Percentiles rank a stretch among this genome's conserved stretches.
Conservation (phyloP, 1,284 basidiomycete genomes). For the Fomes fomentarius region DNA sequence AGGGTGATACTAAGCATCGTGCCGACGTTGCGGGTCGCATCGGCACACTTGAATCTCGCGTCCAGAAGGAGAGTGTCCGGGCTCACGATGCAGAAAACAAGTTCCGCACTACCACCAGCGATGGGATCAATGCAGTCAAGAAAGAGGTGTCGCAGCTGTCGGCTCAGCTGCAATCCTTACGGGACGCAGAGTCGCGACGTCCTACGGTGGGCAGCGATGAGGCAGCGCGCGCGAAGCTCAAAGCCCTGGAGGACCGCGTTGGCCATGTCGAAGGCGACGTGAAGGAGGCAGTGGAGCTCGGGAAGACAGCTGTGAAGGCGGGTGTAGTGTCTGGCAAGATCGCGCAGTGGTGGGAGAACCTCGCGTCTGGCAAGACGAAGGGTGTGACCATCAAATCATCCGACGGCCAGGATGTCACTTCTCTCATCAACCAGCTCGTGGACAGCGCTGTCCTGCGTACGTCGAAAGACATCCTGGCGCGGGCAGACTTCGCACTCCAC, state of each 20-base stretch:
- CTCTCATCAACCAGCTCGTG: conserved; percentile 74
- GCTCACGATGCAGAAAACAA: conserved; percentile 57
- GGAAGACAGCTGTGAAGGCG: conserved; percentile 51
- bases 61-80: conserved; percentile 58
- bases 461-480: conserved; percentile 80
- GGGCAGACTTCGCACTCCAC: conserved; percentile 85
- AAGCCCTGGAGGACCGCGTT: conserved; percentile 62
- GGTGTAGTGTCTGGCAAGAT: conserved; percentile 38
- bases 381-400: conserved; percentile 68
- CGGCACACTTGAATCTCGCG: conserved; percentile 55
- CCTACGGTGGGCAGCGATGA: conserved; percentile 43
- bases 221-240: conserved; percentile 58
- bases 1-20: conserved; percentile 50
- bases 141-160: conserved; percentile 58
- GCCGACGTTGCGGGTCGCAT: conserved; percentile 56
- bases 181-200: conserved; percentile 30
- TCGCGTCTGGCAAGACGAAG: conserved; percentile 43
- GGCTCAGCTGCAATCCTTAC: conserved; percentile 47
- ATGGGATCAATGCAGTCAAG: conserved; percentile 52
- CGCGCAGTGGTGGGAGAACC: conserved; percentile 63
- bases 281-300: conserved; percentile 69
- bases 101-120: conserved; percentile 46
- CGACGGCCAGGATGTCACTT: conserved; percentile 78
- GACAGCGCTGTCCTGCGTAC: conserved; percentile 67
- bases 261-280: conserved; percentile 69